Conservation (phyloP, 768 basidiomycete species). For the Glaciozyma antarctica region DNA sequence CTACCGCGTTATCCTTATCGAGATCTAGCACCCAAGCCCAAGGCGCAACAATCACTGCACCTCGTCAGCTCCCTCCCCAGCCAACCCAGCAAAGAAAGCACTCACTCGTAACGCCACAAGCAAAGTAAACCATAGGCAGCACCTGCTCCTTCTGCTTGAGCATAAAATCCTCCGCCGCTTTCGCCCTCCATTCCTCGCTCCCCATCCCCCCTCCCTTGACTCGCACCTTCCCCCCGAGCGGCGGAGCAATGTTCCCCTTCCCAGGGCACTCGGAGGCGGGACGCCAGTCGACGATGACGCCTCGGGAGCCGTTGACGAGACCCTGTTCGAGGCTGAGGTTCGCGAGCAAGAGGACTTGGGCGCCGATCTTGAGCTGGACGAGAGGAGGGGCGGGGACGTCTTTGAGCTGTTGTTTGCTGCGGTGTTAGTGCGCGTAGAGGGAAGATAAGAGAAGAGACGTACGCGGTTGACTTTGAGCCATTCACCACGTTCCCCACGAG, state of each 20-base stretch:
- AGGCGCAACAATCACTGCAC: not conserved
- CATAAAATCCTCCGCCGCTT: conserved; percentile 17
- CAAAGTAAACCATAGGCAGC: conserved; percentile 24
- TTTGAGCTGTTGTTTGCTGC: conserved; percentile 7
- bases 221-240: not conserved
- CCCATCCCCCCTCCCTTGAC: conserved; percentile 2
- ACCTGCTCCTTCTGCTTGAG: conserved; percentile 17
- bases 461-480: conserved; percentile 30
- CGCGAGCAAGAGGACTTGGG: conserved; percentile 44
- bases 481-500: conserved; percentile 31
- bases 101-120: conserved; percentile 17
- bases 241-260: not conserved
- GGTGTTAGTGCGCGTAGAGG: not conserved
- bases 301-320: conserved; percentile 27
- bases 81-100: too few species aligned
- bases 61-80: not conserved
- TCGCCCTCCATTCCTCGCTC: conserved; percentile 26
- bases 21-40: not conserved
- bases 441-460: conserved; percentile 26
- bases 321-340: conserved; percentile 35
- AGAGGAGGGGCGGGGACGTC: conserved; percentile 38
- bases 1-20: conserved; percentile 19
- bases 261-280: not conserved
- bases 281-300: conserved; percentile 30
- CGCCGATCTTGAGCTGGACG: conserved; percentile 38